A percentile compares a stretch with the other conserved stretches of the same genome.
Evolutionary conservation across 306 rosid species (phyloP).

Genomic region (Citrullus mucosospermus): DNA sequence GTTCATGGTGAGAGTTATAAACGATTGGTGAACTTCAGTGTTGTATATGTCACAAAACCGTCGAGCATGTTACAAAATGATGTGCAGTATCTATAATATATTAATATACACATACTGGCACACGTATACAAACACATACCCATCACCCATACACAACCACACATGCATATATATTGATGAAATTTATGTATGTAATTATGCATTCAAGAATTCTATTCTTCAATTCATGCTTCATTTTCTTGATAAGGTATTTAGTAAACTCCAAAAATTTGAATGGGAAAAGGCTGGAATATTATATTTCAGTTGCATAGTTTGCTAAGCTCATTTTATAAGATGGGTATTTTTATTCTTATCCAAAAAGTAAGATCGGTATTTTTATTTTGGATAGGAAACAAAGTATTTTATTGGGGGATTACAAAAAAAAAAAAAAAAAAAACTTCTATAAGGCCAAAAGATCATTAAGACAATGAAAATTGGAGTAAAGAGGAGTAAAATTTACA

Average conservation of each 20-base stretch:
- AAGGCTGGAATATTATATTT: neutral
- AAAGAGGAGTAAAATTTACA: neutral
- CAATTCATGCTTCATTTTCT: neutral
- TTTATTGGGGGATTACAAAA: neutral
- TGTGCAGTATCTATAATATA: neutral
- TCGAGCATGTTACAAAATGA: neutral
- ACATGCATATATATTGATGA: neutral
- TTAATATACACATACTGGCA: neutral
- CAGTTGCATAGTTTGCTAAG: neutral
- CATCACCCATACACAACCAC: neutral
- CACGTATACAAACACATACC: neutral
- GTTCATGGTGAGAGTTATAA: conserved; percentile 38
- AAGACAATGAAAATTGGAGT: neutral
- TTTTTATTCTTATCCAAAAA: neutral
- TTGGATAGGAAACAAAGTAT: neutral
- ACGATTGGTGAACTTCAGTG: neutral
- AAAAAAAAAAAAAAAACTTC: neutral
- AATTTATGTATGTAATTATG: neutral
- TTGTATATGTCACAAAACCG: neutral
- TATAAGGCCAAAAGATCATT: neutral
- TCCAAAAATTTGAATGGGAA: neutral
- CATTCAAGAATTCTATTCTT: neutral
- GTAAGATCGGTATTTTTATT: neutral
- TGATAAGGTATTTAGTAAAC: neutral
- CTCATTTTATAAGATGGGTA: neutral